Base-by-base conservation (phyloP, 768 basidiomycete species). In the Lactifluus subvellereus region DNA sequence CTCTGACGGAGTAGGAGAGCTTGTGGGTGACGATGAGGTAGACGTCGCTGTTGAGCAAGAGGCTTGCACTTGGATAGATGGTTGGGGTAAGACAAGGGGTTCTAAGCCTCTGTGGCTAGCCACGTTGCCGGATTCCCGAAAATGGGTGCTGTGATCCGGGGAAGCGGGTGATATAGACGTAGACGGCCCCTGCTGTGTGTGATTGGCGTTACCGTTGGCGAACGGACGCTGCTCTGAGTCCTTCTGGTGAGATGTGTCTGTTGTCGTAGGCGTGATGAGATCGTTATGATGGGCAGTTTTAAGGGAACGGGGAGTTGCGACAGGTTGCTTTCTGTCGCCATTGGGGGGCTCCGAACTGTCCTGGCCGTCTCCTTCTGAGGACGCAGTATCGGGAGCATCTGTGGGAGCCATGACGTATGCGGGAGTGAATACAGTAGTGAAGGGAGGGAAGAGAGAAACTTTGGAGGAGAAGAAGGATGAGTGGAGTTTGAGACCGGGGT, bases 331-430 rank as follows among this genome's bases (percentile, higher is more conserved):
- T 57, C 53, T 54, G 55, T 70, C 59, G 66, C 61, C 71, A 72
- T 78, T 78, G 67, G 83, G 80, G 32, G 84, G 83, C 76, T 87
- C 85, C 69, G 83, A 76, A 60, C 80, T 75, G 70, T 87, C 84
- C 53, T 78, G 75, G 54, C 79, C 77, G 65, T 87, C 85, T 61
- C 79, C 77, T 65, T 86, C 84, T 43, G 67, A 59, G 6, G 57
- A 40, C 55, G 79, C 69, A 43, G 82, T 74, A 64, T 83, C 83
- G 69, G 80, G 74, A 67, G 79, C 77, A 66, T 74, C 76, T 65
- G 75, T 62, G n/a, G 61, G 73, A 68, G 75, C 74, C 80, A 82
- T 82, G 68, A 67, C 60, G 59, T 69, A 62, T 37, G 58, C 56
- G 54, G 62, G 60, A 61, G 67, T 60, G 47, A 62, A 10, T 51